phyloP scores from a whole-genome alignment of 345 rosid genomes.

The Rhodamnia argentea region DNA sequence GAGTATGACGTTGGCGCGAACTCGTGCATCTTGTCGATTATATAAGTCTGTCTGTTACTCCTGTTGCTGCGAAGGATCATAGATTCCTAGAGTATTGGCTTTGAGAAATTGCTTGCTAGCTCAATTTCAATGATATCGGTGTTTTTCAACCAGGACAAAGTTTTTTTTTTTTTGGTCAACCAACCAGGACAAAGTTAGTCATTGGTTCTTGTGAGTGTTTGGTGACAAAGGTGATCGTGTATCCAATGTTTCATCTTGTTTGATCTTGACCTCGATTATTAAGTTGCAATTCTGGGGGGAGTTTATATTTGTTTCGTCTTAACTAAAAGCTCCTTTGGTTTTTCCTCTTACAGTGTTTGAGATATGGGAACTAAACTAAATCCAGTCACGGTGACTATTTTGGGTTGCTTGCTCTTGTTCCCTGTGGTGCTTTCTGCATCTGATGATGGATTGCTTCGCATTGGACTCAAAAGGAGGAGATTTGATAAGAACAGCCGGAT shows the following conservation, averaged over 20 bases:
- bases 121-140: not conserved
- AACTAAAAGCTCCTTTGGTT: not conserved
- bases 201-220: not conserved
- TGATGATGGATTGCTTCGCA: conserved; percentile 35
- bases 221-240: not conserved
- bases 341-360: not conserved
- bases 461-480: conserved; percentile 66
- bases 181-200: not conserved
- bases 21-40: not conserved
- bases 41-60: not conserved
- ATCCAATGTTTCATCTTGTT: not conserved
- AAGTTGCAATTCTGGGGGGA: not conserved
- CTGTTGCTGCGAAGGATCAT: not conserved
- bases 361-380: conserved; percentile 25
- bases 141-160: not conserved
- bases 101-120: not conserved
- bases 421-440: conserved; percentile 28
- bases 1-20: not conserved
- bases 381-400: conserved; percentile 9
- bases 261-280: not conserved
- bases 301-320: not conserved
- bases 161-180: too few relatives aligned
- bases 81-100: not conserved
- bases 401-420: conserved; percentile 30
- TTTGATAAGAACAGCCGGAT: conserved; percentile 38